Base-by-base conservation (phyloP, 1,284 basidiomycete genomes). In the Tremellales sp. region DNA sequence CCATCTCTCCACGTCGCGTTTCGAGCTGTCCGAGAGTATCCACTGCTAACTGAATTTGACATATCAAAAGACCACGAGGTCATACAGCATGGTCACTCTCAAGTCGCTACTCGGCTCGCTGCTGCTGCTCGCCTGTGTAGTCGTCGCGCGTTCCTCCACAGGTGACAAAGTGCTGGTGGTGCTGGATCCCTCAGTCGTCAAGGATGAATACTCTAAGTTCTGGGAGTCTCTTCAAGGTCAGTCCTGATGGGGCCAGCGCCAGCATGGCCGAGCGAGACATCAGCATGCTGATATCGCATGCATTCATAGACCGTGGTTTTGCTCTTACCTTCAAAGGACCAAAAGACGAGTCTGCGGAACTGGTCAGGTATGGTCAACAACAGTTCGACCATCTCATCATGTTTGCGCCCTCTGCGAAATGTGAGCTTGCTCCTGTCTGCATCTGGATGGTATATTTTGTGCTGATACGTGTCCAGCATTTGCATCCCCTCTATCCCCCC, bases 141-240 rank as follows among this genome's bases (percentile, higher is more conserved):
- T n/a, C n/a, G n/a, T n/a, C n/a, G 86, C 86, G 48, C 81, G 79
- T 60, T 90, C 87, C n/a, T 85, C 86, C 66, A 79, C 84, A 2
- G 88, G 88, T 9, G 80, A 87, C 68, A 83, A 82, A 32, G 84
- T 95, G 13, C 79, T 95, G 21, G 85, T 94, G 45, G 77, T 94
- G 12, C 77, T 91, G 38, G 88, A 94, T 63, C 80, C 82, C 4
- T 76, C 76, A 43, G 71, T 84, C 25, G 76, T 81, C 61, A 75
- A 72, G 62, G 78, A 80, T 43, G 78, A 85, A 56, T 94, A 85
- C 69, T 84, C 85, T 14, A 75, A 82, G 61, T 92, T 93, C 79
- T 92, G 89, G 72, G 73, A 77, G 47, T 84, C 82, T 16, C 75
- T 95, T 38, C 77, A 82, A 75, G 79, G 90, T 91, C 48, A 48